A percentile compares a stretch with the other conserved stretches of the same genome.
Evolutionary conservation across 345 rosid genomes (phyloP).

Genomic region (Murraya koenigii): DNA sequence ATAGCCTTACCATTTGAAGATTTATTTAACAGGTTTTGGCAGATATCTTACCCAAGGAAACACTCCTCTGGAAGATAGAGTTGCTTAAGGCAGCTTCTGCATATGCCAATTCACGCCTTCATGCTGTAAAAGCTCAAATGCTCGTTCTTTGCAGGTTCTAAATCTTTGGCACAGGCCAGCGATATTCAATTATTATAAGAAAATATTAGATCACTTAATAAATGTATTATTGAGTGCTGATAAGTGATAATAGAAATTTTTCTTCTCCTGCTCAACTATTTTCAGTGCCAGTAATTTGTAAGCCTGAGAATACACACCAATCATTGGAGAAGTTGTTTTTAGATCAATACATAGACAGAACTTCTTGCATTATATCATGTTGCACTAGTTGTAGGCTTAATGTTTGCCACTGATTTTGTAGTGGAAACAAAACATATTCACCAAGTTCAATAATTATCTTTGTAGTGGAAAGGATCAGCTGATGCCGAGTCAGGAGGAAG

Average conservation of each 20-base stretch:
- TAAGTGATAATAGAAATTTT: background rate
- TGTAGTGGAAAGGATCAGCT: constrained; percentile 76
- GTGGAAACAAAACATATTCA: background rate
- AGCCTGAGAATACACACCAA: background rate
- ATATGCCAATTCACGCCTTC: constrained; percentile 49
- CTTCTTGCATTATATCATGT: background rate
- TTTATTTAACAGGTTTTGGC: constrained; percentile 23
- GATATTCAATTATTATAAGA: background rate
- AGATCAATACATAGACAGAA: background rate
- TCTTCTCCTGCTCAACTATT: background rate
- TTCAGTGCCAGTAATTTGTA: background rate
- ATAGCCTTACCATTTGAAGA: background rate
- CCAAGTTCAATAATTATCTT: background rate
- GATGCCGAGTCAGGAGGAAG: constrained; percentile 68
- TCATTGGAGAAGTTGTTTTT: background rate
- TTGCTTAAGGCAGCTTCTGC: constrained; percentile 53
- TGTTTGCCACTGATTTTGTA: background rate
- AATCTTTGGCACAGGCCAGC: background rate
- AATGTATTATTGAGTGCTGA: background rate
- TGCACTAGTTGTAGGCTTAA: background rate
- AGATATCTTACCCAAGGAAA: constrained; percentile 31
- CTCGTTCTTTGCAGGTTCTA: constrained; percentile 57
- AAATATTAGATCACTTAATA: background rate
- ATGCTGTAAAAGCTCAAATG: constrained; percentile 56
- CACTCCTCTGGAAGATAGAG: constrained; percentile 37